Evolutionary conservation across 257 asterid genomes (phyloP).

Genomic region (Ocimum tenuiflorum): DNA sequence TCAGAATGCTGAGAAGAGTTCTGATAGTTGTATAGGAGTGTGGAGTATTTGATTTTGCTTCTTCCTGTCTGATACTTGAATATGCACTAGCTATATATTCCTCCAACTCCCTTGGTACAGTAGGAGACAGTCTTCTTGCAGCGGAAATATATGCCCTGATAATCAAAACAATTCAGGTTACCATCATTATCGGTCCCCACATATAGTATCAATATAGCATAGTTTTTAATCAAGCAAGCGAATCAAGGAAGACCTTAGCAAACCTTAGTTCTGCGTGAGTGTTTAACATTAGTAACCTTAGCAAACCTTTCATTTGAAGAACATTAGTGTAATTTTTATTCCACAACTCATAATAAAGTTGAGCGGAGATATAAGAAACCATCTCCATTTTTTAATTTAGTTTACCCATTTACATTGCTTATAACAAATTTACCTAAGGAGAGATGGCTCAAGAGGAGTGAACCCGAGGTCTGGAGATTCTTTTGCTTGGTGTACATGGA

Average conservation of each 20-base stretch:
- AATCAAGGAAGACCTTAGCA: neutral
- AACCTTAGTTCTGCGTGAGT: neutral
- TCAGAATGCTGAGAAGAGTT: slow-evolving; percentile 27
- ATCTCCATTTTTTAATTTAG: neutral
- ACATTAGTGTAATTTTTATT: neutral
- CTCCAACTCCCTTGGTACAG: slow-evolving; percentile 78
- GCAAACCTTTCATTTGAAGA: neutral
- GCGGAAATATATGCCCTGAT: slow-evolving; percentile 91
- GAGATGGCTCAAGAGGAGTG: slow-evolving; percentile 91
- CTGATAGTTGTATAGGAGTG: slow-evolving; percentile 24
- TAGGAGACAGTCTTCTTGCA: slow-evolving; percentile 79
- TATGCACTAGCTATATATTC: slow-evolving; percentile 90
- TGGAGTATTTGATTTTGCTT: slow-evolving; percentile 65
- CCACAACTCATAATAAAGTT: neutral
- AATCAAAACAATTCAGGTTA: slow-evolving; percentile 20
- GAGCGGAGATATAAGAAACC: neutral
- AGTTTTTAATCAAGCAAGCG: neutral
- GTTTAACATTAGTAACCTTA: neutral
- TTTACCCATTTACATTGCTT: neutral
- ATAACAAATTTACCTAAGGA: slow-evolving; percentile 59
- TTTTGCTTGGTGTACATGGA: slow-evolving; percentile 88
- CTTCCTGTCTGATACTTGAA: slow-evolving; percentile 95
- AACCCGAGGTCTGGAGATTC: slow-evolving; percentile 98
- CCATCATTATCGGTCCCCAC: no score
- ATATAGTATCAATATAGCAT: neutral